Conservation (phyloP, 345 rosid genomes). For the Tarenaya hassleriana region DNA sequence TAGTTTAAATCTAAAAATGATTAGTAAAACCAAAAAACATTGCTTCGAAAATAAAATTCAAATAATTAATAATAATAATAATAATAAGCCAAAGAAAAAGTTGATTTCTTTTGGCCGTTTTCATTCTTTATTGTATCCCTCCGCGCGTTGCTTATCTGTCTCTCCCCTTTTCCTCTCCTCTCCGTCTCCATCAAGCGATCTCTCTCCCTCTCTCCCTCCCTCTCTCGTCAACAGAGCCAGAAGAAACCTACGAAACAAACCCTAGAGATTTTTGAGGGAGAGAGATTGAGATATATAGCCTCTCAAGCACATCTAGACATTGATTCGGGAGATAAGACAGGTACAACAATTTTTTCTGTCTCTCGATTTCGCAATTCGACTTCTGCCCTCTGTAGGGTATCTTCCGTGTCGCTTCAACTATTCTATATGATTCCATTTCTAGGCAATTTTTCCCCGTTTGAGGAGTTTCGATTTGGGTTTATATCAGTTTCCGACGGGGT, state of each 20-base stretch:
- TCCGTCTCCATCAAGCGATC: slow-evolving; percentile 29
- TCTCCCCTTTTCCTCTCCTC: background rate
- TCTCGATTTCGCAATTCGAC: background rate
- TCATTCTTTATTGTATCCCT: slow-evolving; percentile 14
- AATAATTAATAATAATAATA: slow-evolving; percentile 20
- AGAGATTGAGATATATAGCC: slow-evolving; percentile 10
- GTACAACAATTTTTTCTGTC: background rate
- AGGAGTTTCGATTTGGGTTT: slow-evolving; percentile 8
- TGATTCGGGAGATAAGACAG: slow-evolving; percentile 9
- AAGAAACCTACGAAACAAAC: slow-evolving; percentile 17
- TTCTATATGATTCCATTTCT: background rate
- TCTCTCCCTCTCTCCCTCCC: slow-evolving; percentile 6
- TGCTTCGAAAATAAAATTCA: background rate
- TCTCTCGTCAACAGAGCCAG: slow-evolving; percentile 16
- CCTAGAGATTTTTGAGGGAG: slow-evolving; percentile 24
- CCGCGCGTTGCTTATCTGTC: slow-evolving; percentile 16
- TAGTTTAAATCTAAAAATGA: too few species aligned
- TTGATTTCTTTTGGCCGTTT: too few species aligned
- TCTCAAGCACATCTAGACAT: slow-evolving; percentile 3
- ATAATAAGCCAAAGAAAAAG: slow-evolving; percentile 5
- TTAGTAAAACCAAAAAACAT: too few species aligned
- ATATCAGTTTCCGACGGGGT: too few species aligned
- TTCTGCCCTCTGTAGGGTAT: background rate
- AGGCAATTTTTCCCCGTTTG: background rate
- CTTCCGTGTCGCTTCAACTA: background rate